Evolutionary conservation across 192 early-diverging fungal species (phyloP).

Genomic region (Paraglomus brasilianum): DNA sequence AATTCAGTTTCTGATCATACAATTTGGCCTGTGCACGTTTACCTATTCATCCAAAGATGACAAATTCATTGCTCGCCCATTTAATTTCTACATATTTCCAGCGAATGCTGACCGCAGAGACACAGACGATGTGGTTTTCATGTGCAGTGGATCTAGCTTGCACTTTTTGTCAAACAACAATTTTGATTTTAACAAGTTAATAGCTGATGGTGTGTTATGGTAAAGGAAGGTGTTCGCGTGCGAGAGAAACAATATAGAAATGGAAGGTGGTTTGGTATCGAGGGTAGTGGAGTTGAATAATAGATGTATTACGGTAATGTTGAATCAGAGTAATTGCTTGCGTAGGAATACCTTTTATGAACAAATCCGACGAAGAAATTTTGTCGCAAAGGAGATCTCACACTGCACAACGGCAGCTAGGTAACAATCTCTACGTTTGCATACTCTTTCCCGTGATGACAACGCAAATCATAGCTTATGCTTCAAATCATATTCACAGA

Average conservation of each 20-base stretch:
- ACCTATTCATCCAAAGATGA: conserved; percentile 55
- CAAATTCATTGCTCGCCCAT: conserved; percentile 74
- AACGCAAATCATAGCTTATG: background rate
- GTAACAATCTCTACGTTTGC: background rate
- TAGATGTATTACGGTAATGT: conserved; percentile 34
- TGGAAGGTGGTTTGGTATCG: background rate
- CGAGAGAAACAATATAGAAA: conserved; percentile 22
- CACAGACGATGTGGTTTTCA: conserved; percentile 51
- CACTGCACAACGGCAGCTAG: conserved; percentile 23
- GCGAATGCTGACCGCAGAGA: conserved; percentile 43
- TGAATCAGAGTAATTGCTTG: background rate
- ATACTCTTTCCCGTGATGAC: background rate
- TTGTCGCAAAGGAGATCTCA: conserved; percentile 12
- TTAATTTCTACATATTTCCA: conserved; percentile 91
- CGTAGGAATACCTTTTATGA: conserved; percentile 25
- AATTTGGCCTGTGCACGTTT: conserved; percentile 86
- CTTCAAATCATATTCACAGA: conserved; percentile 15
- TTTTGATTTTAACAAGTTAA: conserved; percentile 93
- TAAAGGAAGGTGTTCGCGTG: too few species aligned
- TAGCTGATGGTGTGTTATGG: conserved; percentile 63
- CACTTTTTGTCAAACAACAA: conserved; percentile 72
- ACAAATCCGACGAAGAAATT: conserved; percentile 17
- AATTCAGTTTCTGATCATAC: conserved; percentile 56
- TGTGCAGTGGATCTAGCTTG: conserved; percentile 53
- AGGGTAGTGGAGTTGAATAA: background rate